Conservation (phyloP, 2,329 filamentous ascomycete genomes). For the Colletotrichum sidae region DNA sequence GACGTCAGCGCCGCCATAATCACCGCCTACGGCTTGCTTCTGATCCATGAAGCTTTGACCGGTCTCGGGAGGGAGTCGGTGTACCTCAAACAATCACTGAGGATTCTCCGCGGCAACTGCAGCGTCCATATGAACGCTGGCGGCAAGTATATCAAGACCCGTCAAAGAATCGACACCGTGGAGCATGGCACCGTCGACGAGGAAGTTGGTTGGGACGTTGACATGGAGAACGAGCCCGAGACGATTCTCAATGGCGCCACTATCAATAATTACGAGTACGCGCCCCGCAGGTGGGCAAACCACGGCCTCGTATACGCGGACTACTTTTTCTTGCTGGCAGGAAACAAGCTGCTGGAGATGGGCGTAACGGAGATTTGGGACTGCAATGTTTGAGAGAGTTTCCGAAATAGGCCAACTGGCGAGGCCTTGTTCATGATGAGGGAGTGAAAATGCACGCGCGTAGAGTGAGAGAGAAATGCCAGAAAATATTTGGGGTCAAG, state of each 20-base stretch:
- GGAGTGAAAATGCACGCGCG: too few species aligned
- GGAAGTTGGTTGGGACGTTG: constrained; percentile 38
- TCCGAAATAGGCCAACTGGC: neutral
- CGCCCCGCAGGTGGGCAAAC: constrained; percentile 55
- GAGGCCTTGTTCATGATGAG: too few species aligned
- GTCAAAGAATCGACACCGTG: constrained; percentile 39
- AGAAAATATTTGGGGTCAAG: too few species aligned
- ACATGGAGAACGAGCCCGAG: constrained; percentile 47
- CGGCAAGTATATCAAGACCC: constrained; percentile 33
- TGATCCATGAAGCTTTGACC: constrained; percentile 46
- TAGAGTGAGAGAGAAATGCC: too few species aligned
- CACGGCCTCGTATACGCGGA: constrained; percentile 63
- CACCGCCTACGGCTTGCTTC: constrained; percentile 51
- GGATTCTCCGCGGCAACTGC: constrained; percentile 43
- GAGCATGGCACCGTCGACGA: constrained; percentile 39
- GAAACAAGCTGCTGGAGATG: constrained; percentile 55
- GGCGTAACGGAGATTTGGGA: constrained; percentile 30
- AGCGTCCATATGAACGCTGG: constrained; percentile 40
- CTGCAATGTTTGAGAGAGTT: neutral
- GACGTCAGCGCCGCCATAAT: constrained; percentile 54
- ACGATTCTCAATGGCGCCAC: constrained; percentile 59
- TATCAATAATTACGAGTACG: constrained; percentile 59
- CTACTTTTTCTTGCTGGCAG: constrained; percentile 59
- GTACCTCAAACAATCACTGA: constrained; percentile 44
- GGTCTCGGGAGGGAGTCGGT: constrained; percentile 36